Evolutionary conservation across 306 rosid species (phyloP), one percentile per base, ranked within the genome.

Genomic region (Cucumis melo): DNA sequence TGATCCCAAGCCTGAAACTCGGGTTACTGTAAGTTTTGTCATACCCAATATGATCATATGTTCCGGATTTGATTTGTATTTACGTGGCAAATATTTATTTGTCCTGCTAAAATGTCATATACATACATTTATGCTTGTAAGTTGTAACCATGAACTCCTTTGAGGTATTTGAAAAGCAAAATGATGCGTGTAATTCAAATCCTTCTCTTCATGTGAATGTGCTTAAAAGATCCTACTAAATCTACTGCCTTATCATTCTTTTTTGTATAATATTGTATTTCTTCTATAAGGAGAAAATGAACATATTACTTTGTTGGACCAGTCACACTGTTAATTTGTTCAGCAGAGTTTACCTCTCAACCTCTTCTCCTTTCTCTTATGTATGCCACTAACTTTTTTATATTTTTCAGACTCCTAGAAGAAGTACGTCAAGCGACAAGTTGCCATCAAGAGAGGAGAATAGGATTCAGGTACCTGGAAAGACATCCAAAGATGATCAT

Each of bases 351-450:
- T 48, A 48, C 41, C 41, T 24, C 42, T 41, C 24, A 0, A 5
- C 42, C 59, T 8, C 6, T 24, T 8, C 24, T 50, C 42, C 41
- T 8, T 48, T 48, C 23, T 71, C 76, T 48, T 71, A 48, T 27
- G 58, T 46, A 7, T 46, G 13, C 8, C 7, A 21, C 59, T 51
- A 20, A 77, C 27, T 10, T 24, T 27, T 36, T 14, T 55, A 74
- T 29, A 78, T 75, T 76, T 81, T 38, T 14, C 87, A 95, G 99
- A 55, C 96, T 84, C 93, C 97, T 54, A 89, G 97, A 84, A 92
- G 80, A 85, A 92, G 97, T 71, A 88, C 84, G 53, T 86, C 92
- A 61, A 84, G 86, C 80, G 98, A 95, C 58, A 95, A 85, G 89
- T 64, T 89, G 74, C 61, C 79, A 0, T 85, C 88, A 17, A 94